Evolutionary conservation across 768 basidiomycete species (phyloP), one percentile per base, ranked within the genome.

Genomic region (Phallus indusiatus): DNA sequence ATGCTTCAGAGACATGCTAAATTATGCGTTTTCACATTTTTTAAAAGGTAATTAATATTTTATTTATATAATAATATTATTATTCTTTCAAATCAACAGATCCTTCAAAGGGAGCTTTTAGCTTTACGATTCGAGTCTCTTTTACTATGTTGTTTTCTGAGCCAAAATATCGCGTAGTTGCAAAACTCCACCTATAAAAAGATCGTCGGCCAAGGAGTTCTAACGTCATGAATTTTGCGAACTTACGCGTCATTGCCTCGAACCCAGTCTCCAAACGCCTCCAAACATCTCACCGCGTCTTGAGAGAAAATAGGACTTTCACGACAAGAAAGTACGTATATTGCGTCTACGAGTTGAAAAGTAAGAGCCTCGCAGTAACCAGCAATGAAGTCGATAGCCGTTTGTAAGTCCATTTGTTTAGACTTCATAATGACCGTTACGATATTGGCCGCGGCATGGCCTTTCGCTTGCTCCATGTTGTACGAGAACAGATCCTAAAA

Each of bases 401-500:
- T 65, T 49, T 69, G 66, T 22, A 71, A 55, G 46, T 61, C 56
- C 8, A 67, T 42, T 18, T 62, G 22, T 17, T 63, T 60, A 35
- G 67, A 61, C 22, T 64, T 61, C 68, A 69, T 70, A 21, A 69
- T 58, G 51, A 72, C 67, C 0, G 67, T 63, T 52, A 72, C 51
- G 21, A 70, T 49, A 59, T 72, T 72, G 64, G 69, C 63, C 7
- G 60, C 60, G 16, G 56, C 62, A 51, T 65, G 64, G 9, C 71
- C 69, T 8, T 61, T 59, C 1, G 67, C 64, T 55, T 72, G 71
- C 58, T 72, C 71, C 58, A 66, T 66, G 54, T 71, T 71, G 57
- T 69, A 72, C 11, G 69, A 70, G 56, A 68, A 71, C 42, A 70
- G 55, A 48, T 72, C 70, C 68, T 69, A 52, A 2, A 36, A 21